Evolutionary conservation across 1,284 basidiomycete species (phyloP).

Genomic region (Ustilago esculenta): DNA sequence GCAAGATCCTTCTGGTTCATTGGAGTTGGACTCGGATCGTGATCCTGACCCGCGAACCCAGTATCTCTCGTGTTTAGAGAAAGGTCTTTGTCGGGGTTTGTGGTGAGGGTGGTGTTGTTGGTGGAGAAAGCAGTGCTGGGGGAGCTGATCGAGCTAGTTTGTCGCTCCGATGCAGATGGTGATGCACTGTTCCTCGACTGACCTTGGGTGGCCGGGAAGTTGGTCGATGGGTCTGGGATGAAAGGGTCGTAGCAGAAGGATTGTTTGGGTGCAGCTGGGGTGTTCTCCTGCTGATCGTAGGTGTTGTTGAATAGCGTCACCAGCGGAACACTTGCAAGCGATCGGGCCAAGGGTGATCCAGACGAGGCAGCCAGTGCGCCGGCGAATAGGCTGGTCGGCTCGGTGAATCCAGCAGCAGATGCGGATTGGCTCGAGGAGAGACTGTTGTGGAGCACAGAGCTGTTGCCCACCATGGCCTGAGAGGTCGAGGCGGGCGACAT

Average conservation of each 20-base stretch:
- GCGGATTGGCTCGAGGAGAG: too few species aligned
- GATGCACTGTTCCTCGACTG: too few species aligned
- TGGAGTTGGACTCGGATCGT: not conserved
- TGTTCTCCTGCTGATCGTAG: constrained; percentile 19
- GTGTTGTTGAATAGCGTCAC: constrained; percentile 41
- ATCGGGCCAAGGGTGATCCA: constrained; percentile 3
- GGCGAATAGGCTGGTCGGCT: too few species aligned
- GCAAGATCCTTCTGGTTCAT: constrained; percentile 42
- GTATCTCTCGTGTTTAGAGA: too few species aligned
- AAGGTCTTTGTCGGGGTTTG: too few species aligned
- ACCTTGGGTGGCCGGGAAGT: too few species aligned
- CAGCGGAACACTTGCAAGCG: constrained; percentile 21
- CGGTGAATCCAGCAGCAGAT: too few species aligned
- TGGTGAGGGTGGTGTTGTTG: not conserved
- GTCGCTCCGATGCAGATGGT: constrained; percentile 1
- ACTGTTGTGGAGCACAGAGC: too few species aligned
- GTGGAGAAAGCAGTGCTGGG: not conserved
- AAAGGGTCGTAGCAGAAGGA: constrained; percentile 40
- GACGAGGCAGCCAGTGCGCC: too few species aligned
- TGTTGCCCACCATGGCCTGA: constrained; percentile 1
- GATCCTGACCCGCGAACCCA: not conserved
- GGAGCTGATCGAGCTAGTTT: not conserved
- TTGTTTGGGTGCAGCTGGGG: not conserved
- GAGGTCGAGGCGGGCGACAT: not conserved
- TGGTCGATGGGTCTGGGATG: constrained; percentile 20